Base-by-base conservation (phyloP, 2,329 filamentous ascomycete species). In the Aschersonia sp. region DNA sequence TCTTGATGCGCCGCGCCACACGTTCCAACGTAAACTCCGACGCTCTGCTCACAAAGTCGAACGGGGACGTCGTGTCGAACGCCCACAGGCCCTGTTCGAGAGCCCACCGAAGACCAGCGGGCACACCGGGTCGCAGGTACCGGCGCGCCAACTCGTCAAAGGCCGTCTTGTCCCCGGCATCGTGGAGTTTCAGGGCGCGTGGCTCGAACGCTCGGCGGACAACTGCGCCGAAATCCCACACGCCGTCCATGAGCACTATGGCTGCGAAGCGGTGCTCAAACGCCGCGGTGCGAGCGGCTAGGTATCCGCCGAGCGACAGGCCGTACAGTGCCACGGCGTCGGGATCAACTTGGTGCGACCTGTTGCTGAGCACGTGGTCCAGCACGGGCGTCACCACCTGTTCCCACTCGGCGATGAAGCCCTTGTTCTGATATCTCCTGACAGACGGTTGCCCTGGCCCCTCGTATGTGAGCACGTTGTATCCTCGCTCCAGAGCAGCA, bases 321-420 rank as follows among this genome's bases (percentile, higher is more conserved):
- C 68, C 69, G 7, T 68, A 35, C 12, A 67, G 54, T 10, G 53
- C 65, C 22, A 69, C 44, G 47, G 60, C 44, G 57, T 51, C 42
- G 14, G 49, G 42, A 47, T 64, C 59, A 5, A 68, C 65, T 4
- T 57, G 56, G 2, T 47, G 45, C 2, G 51, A 49, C 1, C 35
- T 42, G 6, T n/a, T 42, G 40, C 53, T 49, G 10, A 60, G 37
- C 1, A 62, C 51, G 43, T 65, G 63, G 54, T 71, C 66, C 4
- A 71, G 54, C 1, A 70, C 56, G 0, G 67, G 66, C 0, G 59
- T 63, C 4, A 66, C 57, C 1, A 65, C 67, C n/a, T 45, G 35
- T 45, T 69, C 65, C 68, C 68, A 72, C 5, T 71, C 60, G 0
- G 59, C 55, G 46, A 69, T 70, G 54, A 72, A 72, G 2, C 68